phyloP scores from a whole-genome alignment of 805 yeast species.

The Candida alai region DNA sequence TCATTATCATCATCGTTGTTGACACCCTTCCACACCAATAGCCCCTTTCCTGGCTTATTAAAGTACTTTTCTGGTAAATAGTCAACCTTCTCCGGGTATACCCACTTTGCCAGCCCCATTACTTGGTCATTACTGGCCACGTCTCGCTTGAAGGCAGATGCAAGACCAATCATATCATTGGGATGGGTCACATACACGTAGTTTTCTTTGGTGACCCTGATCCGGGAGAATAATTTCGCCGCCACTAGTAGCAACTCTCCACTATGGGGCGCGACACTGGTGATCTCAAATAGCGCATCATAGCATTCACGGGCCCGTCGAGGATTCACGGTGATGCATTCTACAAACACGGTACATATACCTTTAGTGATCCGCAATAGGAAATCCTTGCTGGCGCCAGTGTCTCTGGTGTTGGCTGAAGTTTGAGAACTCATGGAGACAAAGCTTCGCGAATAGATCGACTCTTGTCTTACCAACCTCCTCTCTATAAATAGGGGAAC shows the following conservation, averaged over 20 bases:
- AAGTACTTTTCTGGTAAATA: constrained; percentile 46
- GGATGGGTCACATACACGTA: constrained; percentile 50
- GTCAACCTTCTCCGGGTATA: constrained; percentile 53
- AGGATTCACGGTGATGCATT: constrained; percentile 18
- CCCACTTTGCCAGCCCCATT: constrained; percentile 41
- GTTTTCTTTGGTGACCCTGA: constrained; percentile 46
- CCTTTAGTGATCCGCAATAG: constrained; percentile 21
- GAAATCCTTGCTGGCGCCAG: constrained; percentile 7
- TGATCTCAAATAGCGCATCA: constrained; percentile 30
- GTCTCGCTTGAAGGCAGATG: constrained; percentile 56
- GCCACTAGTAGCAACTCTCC: constrained; percentile 42
- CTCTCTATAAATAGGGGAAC: constrained; percentile 4
- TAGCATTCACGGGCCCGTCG: constrained; percentile 27
- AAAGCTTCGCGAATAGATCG: constrained; percentile 9
- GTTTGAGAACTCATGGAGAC: constrained; percentile 4
- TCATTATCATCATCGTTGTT: constrained; percentile 16
- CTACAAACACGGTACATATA: constrained; percentile 22
- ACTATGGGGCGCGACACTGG: constrained; percentile 30
- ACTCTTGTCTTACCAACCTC: constrained; percentile 2
- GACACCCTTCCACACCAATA: constrained; percentile 15
- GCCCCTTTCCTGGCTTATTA: constrained; percentile 35
- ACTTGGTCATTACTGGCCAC: constrained; percentile 16
- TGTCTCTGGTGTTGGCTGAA: neutral
- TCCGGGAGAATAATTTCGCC: constrained; percentile 50
- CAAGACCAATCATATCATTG: constrained; percentile 60